Percentiles rank a stretch among this genome's conserved stretches.
phyloP scores from a whole-genome alignment of 169 alveolate species.

The Cryptosporidium parvum region DNA sequence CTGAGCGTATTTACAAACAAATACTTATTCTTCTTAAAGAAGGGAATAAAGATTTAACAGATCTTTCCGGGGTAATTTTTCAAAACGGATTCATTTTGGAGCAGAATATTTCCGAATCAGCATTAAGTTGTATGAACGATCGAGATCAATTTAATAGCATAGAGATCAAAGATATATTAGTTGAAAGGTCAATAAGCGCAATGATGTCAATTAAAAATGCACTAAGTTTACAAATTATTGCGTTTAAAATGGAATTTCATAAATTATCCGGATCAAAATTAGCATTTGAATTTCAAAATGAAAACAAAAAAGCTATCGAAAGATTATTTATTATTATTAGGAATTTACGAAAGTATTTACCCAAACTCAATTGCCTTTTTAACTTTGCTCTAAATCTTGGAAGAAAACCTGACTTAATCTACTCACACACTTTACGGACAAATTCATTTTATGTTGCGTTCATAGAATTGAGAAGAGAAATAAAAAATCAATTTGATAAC shows the following conservation, averaged over 20 bases:
- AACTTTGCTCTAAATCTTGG: slow-evolving; percentile 30
- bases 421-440: slow-evolving; percentile 3
- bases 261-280: neutral
- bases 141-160: neutral
- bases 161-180: neutral
- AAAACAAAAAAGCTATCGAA: neutral
- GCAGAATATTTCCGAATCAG: neutral
- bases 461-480: neutral
- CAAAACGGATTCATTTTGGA: slow-evolving; percentile 1
- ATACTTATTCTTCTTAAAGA: neutral
- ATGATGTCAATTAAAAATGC: slow-evolving; percentile 14
- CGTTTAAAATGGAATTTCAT: slow-evolving; percentile 16
- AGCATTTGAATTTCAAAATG: neutral
- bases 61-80: neutral
- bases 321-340: neutral
- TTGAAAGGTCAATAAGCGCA: neutral
- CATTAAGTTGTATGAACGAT: neutral
- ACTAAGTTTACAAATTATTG: slow-evolving; percentile 17
- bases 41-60: neutral
- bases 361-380: slow-evolving; percentile 1
- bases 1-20: neutral
- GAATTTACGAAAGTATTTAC: neutral
- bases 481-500: neutral
- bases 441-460: slow-evolving; percentile 24
- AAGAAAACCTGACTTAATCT: slow-evolving; percentile 30